Evolutionary conservation across 768 basidiomycete genomes (phyloP).

Genomic region (Lentinula lateritia): DNA sequence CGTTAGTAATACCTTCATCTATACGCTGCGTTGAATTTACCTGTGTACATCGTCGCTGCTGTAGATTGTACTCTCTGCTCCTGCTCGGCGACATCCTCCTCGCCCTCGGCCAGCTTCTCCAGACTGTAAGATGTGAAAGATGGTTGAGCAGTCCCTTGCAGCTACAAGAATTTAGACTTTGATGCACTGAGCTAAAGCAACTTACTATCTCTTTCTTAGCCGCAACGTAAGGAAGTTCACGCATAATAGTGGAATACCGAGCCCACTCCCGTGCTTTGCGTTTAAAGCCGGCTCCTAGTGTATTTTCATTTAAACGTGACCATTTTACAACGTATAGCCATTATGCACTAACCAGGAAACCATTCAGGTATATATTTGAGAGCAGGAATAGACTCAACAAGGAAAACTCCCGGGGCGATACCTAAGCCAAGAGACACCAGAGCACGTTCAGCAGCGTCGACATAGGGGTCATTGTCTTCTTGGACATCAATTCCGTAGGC

Average conservation of each 20-base stretch:
- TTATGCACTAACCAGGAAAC: constrained; percentile 16
- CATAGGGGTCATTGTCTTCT: constrained; percentile 18
- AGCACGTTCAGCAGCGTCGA: constrained; percentile 12
- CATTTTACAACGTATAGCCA: not conserved
- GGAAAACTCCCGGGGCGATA: constrained; percentile 11
- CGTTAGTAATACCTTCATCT: not conserved
- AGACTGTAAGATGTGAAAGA: constrained; percentile 18
- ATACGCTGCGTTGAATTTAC: constrained; percentile 6
- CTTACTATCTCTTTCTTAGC: constrained; percentile 10
- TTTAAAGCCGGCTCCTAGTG: constrained; percentile 24
- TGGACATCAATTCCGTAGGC: constrained; percentile 23
- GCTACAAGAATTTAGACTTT: constrained; percentile 6
- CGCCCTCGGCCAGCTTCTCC: constrained; percentile 11
- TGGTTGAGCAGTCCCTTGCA: constrained; percentile 13
- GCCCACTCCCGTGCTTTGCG: constrained; percentile 18
- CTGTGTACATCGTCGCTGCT: constrained; percentile 21
- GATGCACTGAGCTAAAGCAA: not conserved
- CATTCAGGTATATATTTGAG: constrained; percentile 22
- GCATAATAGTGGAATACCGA: constrained; percentile 7
- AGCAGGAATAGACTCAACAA: constrained; percentile 16
- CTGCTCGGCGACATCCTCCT: constrained; percentile 12
- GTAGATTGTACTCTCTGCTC: constrained; percentile 16
- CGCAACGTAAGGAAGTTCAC: constrained; percentile 11
- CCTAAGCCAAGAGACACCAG: constrained; percentile 12
- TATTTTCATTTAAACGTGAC: constrained; percentile 8